Percentiles rank a stretch among this genome's conserved stretches.
phyloP scores from a whole-genome alignment of 495 filamentous ascomycete genomes.

The Lichina pygmaea region DNA sequence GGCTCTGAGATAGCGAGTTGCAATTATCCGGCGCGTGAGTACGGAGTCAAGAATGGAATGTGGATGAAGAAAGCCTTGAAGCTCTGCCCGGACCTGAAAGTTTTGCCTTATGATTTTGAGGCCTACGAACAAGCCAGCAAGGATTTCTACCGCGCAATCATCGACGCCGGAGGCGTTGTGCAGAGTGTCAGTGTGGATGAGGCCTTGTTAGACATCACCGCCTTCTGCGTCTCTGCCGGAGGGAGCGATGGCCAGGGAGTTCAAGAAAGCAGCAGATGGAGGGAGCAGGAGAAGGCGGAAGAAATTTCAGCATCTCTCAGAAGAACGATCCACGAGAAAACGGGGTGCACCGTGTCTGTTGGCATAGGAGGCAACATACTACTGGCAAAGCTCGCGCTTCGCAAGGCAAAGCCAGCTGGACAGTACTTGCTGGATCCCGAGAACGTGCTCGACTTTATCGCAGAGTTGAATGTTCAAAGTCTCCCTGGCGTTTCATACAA shows the following conservation, averaged over 20 bases:
- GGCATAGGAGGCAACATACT: slow-evolving; percentile 83
- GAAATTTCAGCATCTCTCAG: slow-evolving; percentile 42
- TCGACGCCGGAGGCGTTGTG: slow-evolving; percentile 53
- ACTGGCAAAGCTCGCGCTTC: slow-evolving; percentile 65
- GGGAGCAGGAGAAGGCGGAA: slow-evolving; percentile 60
- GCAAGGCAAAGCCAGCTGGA: slow-evolving; percentile 85
- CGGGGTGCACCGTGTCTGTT: slow-evolving; percentile 73
- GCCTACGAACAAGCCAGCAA: slow-evolving; percentile 82
- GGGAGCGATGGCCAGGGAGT: slow-evolving; percentile 41
- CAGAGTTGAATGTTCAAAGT: slow-evolving; percentile 43
- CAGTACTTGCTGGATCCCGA: slow-evolving; percentile 70
- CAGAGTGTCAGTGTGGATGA: slow-evolving; percentile 97
- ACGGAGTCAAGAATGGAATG: slow-evolving; percentile 88
- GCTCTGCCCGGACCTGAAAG: slow-evolving; percentile 59
- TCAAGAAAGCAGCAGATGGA: slow-evolving; percentile 44
- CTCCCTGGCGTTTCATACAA: slow-evolving; percentile 77
- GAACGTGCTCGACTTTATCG: slow-evolving; percentile 49
- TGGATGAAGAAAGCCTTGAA: slow-evolving; percentile 86
- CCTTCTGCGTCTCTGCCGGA: slow-evolving; percentile 32
- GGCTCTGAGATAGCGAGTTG: slow-evolving; percentile 93
- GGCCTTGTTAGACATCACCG: slow-evolving; percentile 56
- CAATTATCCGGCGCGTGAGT: slow-evolving; percentile 71
- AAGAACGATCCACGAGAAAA: slow-evolving; percentile 37
- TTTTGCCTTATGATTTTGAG: slow-evolving; percentile 79
- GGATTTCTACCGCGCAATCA: slow-evolving; percentile 60